phyloP scores from a whole-genome alignment of 1,284 basidiomycete species.

The Leccinum cinnamomeum region DNA sequence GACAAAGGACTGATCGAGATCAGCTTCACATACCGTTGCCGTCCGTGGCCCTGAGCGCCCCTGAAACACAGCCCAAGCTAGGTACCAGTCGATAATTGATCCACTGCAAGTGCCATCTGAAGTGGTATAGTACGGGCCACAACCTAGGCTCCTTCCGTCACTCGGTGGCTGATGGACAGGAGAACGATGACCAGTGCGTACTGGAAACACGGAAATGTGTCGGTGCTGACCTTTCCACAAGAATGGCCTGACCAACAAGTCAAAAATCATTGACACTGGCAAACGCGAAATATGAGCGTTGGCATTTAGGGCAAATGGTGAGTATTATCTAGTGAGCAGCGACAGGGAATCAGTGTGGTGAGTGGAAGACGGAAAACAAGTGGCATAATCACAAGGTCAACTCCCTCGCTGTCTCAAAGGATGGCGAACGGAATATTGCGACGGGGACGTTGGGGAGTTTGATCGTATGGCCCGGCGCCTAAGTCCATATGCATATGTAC shows the following conservation, averaged over 20 bases:
- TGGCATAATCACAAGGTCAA: background rate
- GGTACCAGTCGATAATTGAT: background rate
- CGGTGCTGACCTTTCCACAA: background rate
- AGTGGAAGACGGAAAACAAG: background rate
- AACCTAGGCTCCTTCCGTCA: background rate
- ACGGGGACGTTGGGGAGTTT: background rate
- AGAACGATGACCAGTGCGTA: background rate
- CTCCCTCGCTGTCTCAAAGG: too few relatives aligned
- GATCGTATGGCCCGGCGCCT: background rate
- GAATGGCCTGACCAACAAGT: background rate
- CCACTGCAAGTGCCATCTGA: background rate
- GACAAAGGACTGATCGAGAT: background rate
- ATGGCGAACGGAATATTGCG: too few relatives aligned
- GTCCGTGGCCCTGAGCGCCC: background rate
- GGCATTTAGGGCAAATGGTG: background rate
- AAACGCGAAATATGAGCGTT: background rate
- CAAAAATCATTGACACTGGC: background rate
- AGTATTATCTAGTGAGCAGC: background rate
- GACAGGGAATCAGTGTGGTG: background rate
- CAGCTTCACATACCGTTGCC: background rate
- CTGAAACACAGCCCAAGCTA: background rate
- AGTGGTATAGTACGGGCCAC: background rate
- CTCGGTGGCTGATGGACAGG: background rate
- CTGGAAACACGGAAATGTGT: background rate
- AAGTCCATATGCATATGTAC: background rate